A percentile compares a stretch with the other conserved stretches of the same genome.
Evolutionary conservation across 2,329 filamentous ascomycete genomes (phyloP).

Genomic region (Graphilbum sp.): DNA sequence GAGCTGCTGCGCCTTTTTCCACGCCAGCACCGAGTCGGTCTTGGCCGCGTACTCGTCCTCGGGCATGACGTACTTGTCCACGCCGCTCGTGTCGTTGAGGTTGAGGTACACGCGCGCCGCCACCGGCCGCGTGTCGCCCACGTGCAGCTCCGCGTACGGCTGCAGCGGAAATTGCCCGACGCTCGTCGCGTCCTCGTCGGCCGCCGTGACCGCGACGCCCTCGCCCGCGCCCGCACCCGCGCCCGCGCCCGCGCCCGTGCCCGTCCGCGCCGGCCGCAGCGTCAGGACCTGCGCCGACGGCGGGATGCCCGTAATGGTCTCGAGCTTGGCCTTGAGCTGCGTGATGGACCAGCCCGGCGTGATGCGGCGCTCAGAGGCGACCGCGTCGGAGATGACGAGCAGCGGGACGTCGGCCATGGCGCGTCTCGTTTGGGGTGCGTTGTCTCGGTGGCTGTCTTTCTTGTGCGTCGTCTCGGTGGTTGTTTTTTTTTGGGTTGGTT

Average conservation of each 20-base stretch:
- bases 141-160: constrained; percentile 64
- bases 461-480: too few relatives aligned
- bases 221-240: constrained; percentile 16
- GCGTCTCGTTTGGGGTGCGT: neutral
- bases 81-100: constrained; percentile 62
- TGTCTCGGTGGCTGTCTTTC: neutral
- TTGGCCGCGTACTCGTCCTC: constrained; percentile 71
- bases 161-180: constrained; percentile 50
- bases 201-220: constrained; percentile 47
- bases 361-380: constrained; percentile 75
- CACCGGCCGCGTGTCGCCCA: constrained; percentile 64
- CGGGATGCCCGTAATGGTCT: constrained; percentile 84
- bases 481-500: too few relatives aligned
- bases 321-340: constrained; percentile 72
- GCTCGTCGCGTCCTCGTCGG: constrained; percentile 54
- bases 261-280: constrained; percentile 35
- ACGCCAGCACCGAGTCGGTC: constrained; percentile 76
- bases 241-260: too few relatives aligned
- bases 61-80: constrained; percentile 87
- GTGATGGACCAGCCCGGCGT: constrained; percentile 82
- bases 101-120: constrained; percentile 66
- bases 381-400: constrained; percentile 57
- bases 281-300: constrained; percentile 61
- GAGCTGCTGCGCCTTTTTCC: constrained; percentile 92
- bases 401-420: constrained; percentile 59